Conservation (phyloP, 305 asterid genomes). For the Fraxinus platypoda region DNA sequence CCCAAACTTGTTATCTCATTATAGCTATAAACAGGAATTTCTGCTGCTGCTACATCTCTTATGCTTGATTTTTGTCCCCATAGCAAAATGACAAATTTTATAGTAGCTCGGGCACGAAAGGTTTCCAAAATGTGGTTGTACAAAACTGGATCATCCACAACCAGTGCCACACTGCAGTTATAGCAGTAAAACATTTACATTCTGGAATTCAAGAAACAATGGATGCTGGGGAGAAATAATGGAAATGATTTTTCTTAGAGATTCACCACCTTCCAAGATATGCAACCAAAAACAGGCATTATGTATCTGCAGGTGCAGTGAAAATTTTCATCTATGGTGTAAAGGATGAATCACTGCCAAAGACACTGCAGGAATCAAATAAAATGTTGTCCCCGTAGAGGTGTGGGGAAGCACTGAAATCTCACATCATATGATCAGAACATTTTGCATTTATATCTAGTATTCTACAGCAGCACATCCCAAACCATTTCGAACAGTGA, state of each 20-base stretch:
- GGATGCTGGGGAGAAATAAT: not conserved
- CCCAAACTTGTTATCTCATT: slow-evolving; percentile 78
- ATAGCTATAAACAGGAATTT: slow-evolving; percentile 61
- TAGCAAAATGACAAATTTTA: slow-evolving; percentile 68
- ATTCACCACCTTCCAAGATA: not conserved
- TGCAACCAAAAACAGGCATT: not conserved
- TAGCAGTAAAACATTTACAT: slow-evolving; percentile 23
- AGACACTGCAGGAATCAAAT: not conserved
- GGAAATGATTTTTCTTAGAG: not conserved
- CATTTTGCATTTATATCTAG: not conserved
- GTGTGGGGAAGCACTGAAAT: not conserved
- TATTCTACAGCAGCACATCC: not conserved
- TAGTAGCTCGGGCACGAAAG: slow-evolving; percentile 47
- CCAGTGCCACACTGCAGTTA: slow-evolving; percentile 77
- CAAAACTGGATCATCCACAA: slow-evolving; percentile 79
- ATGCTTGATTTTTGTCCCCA: slow-evolving; percentile 90
- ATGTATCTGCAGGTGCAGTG: not conserved
- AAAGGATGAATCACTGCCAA: not conserved
- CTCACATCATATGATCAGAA: slow-evolving; percentile 2
- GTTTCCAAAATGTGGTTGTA: slow-evolving; percentile 51
- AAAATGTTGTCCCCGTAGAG: not conserved
- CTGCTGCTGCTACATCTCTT: slow-evolving; percentile 35
- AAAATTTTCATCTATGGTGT: not conserved
- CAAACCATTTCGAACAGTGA: not conserved
- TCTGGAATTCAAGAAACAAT: slow-evolving; percentile 16